Conservation (phyloP, 306 rosid genomes). For the Cucumis hystrix region DNA sequence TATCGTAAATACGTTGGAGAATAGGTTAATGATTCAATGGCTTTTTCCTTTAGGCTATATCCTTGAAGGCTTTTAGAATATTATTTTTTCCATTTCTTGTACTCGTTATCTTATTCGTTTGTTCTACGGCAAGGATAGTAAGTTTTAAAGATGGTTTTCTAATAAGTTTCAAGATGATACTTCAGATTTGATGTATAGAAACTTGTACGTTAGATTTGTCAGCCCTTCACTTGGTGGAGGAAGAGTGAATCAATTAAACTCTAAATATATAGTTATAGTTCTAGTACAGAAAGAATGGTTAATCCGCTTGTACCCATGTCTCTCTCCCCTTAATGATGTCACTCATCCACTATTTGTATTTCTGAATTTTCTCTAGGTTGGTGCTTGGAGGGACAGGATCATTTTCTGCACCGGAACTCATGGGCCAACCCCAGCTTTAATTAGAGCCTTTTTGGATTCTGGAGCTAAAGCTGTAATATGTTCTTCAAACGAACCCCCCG, state of each 20-base stretch:
- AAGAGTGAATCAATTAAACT: background rate
- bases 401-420: constrained; percentile 71
- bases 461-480: constrained; percentile 92
- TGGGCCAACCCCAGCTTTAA: constrained; percentile 64
- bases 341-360: constrained; percentile 2
- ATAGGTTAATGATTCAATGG: background rate
- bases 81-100: background rate
- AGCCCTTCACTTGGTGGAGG: background rate
- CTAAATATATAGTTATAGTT: background rate
- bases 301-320: constrained; percentile 5
- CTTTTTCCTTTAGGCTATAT: background rate
- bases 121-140: background rate
- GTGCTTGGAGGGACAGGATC: constrained; percentile 99
- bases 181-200: background rate
- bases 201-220: background rate
- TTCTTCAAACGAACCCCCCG: constrained; percentile 71
- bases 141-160: background rate
- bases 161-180: background rate
- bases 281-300: background rate
- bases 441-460: constrained; percentile 68
- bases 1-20: background rate
- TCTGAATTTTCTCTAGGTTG: constrained; percentile 46
- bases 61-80: background rate
- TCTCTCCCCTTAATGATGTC: constrained; percentile 1
- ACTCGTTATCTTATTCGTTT: background rate